These are phyloP conservation scores for Sporobolomyces roseus DNA, from an alignment of 768 basidiomycete species.

Conservation along the genomic window DNA sequence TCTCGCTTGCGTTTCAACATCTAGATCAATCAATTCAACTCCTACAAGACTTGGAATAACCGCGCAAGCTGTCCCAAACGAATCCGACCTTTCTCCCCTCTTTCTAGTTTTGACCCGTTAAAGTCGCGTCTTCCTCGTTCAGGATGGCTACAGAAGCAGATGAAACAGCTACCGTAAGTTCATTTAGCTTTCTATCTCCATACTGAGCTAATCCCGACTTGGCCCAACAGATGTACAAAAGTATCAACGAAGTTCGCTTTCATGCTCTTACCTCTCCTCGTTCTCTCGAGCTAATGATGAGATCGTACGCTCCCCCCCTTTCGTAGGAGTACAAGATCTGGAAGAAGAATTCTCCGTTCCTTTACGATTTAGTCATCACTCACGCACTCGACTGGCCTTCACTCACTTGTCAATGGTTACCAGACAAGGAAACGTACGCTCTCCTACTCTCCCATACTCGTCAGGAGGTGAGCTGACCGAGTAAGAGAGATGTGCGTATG, in stretches of 20 bases:
- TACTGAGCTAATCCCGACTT: neutral
- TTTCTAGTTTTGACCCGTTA: neutral
- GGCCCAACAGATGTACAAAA: slow-evolving; percentile 38
- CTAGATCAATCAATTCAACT: too few species aligned
- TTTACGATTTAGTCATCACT: slow-evolving; percentile 95
- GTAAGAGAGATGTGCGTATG: neutral
- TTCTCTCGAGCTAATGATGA: neutral
- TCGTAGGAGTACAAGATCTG: slow-evolving; percentile 44
- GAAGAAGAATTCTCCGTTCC: slow-evolving; percentile 68
- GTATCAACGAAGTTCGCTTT: slow-evolving; percentile 40
- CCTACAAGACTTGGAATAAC: too few species aligned
- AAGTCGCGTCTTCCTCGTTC: neutral
- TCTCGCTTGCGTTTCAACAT: too few species aligned
- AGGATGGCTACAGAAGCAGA: slow-evolving; percentile 35
- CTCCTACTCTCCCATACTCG: neutral
- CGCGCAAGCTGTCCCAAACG: neutral
- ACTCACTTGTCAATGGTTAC: slow-evolving; percentile 97
- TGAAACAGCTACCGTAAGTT: slow-evolving; percentile 32
- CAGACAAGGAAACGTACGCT: slow-evolving; percentile 85
- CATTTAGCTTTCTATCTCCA: neutral
- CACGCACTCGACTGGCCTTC: slow-evolving; percentile 98
- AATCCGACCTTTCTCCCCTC: neutral
- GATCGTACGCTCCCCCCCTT: neutral
- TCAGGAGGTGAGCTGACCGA: neutral
- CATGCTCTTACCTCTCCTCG: neutral